Evolutionary conservation across 1,284 basidiomycete genomes (phyloP).

Genomic region (Marasmius sp.): DNA sequence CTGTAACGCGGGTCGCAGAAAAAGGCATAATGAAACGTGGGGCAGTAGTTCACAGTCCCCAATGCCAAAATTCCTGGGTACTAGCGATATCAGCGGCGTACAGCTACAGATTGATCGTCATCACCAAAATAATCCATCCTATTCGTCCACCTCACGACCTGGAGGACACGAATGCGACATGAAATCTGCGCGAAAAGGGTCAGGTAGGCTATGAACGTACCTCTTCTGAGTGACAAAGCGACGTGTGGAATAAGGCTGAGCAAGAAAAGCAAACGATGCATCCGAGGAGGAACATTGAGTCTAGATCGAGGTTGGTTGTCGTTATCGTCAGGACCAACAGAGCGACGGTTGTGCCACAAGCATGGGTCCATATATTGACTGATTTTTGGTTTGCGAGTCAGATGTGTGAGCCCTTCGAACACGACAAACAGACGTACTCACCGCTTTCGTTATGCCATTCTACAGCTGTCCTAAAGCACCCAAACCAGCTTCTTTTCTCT

Average conservation of each 20-base stretch:
- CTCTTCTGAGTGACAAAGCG: slow-evolving; percentile 12
- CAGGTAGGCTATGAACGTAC: not conserved
- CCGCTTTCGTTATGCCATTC: slow-evolving; percentile 17
- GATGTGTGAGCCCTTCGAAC: not conserved
- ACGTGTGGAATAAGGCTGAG: slow-evolving; percentile 11
- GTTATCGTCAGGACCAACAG: not conserved
- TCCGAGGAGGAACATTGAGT: slow-evolving; percentile 9
- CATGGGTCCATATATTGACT: slow-evolving; percentile 18
- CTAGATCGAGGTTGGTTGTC: not conserved
- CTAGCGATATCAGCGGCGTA: not conserved
- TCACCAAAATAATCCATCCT: slow-evolving; percentile 18
- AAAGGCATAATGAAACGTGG: slow-evolving; percentile 17
- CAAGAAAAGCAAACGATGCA: slow-evolving; percentile 11
- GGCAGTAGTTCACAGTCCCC: slow-evolving; percentile 18
- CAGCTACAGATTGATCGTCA: not conserved
- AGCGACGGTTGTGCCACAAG: slow-evolving; percentile 8
- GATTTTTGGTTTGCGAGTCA: not conserved
- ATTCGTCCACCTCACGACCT: slow-evolving; percentile 16
- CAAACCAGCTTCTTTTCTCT: slow-evolving; percentile 9
- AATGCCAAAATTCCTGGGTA: slow-evolving; percentile 13
- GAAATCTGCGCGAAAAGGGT: not conserved
- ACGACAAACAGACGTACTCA: not conserved
- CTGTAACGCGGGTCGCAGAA: slow-evolving; percentile 11
- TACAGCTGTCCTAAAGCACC: not conserved
- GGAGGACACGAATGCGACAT: not conserved